Evolutionary conservation across 176 grass and related monocot species (phyloP).

Genomic region (Phoenix roebelenii): DNA sequence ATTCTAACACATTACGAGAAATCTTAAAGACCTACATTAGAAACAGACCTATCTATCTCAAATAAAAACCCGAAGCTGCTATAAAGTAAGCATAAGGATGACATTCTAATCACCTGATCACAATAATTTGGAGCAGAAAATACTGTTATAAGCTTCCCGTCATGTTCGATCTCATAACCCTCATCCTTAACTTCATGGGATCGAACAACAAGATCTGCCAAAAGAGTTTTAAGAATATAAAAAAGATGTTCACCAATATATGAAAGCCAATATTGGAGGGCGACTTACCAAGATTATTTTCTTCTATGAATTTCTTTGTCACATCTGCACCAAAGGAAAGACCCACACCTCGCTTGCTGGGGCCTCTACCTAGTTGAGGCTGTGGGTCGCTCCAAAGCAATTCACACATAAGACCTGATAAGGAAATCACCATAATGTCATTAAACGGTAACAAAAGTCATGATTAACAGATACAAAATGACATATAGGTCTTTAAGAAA

Average conservation of each 20-base stretch:
- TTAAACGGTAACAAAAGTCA: no score
- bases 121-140: slow-evolving; percentile 94
- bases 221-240: slow-evolving; percentile 10
- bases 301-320: slow-evolving; percentile 56
- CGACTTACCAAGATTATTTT: slow-evolving; percentile 47
- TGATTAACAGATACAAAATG: no score
- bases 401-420: slow-evolving; percentile 73
- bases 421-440: background rate
- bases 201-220: slow-evolving; percentile 70
- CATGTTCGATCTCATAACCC: slow-evolving; percentile 80
- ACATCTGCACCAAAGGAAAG: slow-evolving; percentile 88
- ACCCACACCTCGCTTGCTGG: slow-evolving; percentile 76
- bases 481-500: no score
- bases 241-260: background rate
- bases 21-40: no score
- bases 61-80: no score
- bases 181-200: slow-evolving; percentile 94
- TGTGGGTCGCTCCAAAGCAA: slow-evolving; percentile 86
- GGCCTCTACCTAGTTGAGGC: slow-evolving; percentile 72
- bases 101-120: slow-evolving; percentile 40
- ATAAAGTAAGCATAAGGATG: no score
- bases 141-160: slow-evolving; percentile 78
- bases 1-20: no score
- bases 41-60: no score
- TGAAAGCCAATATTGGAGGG: slow-evolving; percentile 1